Percentiles rank a stretch among this genome's conserved stretches.
Conservation (phyloP, 495 filamentous ascomycete genomes). For the Tuber borchii region DNA sequence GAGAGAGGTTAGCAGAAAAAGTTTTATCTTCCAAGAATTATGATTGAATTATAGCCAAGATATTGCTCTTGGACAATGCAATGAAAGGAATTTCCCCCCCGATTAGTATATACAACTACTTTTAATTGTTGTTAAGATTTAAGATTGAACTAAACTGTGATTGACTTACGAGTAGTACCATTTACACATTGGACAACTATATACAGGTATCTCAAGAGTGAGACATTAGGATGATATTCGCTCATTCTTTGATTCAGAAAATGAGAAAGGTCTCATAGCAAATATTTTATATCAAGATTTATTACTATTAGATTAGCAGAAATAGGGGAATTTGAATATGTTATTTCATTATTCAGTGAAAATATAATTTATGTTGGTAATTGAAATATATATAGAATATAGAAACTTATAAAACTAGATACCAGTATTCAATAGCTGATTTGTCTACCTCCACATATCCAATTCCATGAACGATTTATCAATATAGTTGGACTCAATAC, state of each 20-base stretch:
- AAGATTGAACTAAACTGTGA: conserved; percentile 13
- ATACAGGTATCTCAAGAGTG: conserved; percentile 7
- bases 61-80: conserved; percentile 15
- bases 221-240: conserved; percentile 6
- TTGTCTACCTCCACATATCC: too few relatives aligned
- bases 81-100: conserved; percentile 8
- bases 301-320: background rate
- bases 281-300: conserved; percentile 4
- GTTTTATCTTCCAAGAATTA: conserved; percentile 9
- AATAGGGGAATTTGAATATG: too few relatives aligned
- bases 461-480: too few relatives aligned
- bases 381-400: too few relatives aligned
- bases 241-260: background rate
- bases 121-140: conserved; percentile 27
- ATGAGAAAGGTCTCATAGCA: background rate
- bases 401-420: too few relatives aligned
- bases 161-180: conserved; percentile 7
- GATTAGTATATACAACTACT: conserved; percentile 15
- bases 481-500: too few relatives aligned
- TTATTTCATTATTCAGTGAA: too few relatives aligned
- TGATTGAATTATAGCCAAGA: conserved; percentile 11
- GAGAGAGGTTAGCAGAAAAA: background rate
- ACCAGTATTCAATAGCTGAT: too few relatives aligned
- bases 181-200: conserved; percentile 23
- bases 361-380: too few relatives aligned